Conservation (phyloP, 2,329 filamentous ascomycete genomes). For the Ceratocystis cacaofunesta region DNA sequence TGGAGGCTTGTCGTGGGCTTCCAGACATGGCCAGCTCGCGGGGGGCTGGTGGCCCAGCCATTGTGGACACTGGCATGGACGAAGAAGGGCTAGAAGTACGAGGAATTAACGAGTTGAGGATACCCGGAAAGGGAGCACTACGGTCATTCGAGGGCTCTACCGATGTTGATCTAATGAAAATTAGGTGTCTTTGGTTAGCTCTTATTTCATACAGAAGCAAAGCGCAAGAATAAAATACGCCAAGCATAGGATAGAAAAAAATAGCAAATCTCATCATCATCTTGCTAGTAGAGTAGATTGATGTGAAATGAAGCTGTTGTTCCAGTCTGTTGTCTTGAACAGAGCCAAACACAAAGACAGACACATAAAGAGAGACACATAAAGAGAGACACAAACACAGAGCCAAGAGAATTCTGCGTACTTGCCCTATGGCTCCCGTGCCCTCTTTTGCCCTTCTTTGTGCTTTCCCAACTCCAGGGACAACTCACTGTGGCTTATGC, state of each 20-base stretch:
- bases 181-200: not conserved
- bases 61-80: slow-evolving; percentile 13
- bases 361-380: too few species aligned
- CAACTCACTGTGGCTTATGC: slow-evolving; percentile 6
- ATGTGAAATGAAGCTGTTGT: too few species aligned
- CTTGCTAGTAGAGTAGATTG: too few species aligned
- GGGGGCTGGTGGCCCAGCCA: slow-evolving; percentile 18
- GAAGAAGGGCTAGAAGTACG: slow-evolving; percentile 35
- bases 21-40: slow-evolving; percentile 28
- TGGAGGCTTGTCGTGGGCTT: slow-evolving; percentile 58
- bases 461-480: not conserved
- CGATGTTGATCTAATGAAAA: not conserved
- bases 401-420: not conserved
- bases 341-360: too few species aligned
- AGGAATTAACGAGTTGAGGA: slow-evolving; percentile 18
- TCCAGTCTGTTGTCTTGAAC: too few species aligned
- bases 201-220: not conserved
- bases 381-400: too few species aligned
- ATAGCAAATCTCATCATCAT: too few species aligned
- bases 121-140: slow-evolving; percentile 10
- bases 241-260: too few species aligned
- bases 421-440: not conserved
- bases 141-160: slow-evolving; percentile 12
- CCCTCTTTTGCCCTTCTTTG: not conserved
- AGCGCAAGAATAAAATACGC: too few species aligned